Base-by-base conservation (phyloP, 73 alveolate genomes). In the Durusdinium trenchii region DNA sequence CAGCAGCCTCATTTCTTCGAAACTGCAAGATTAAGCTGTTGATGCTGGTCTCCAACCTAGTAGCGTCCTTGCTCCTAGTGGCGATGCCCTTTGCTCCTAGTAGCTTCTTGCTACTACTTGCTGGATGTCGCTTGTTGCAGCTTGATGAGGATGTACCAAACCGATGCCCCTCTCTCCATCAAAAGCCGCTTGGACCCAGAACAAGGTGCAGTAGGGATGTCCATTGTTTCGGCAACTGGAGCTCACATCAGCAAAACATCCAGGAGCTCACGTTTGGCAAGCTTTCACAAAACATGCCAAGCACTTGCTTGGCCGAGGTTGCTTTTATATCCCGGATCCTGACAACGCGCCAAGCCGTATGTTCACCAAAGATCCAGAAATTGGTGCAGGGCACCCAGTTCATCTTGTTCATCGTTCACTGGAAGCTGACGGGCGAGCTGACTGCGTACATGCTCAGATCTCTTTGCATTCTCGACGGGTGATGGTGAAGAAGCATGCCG, bases 81-180 rank as follows among this genome's bases (percentile, higher is more conserved):
- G 28, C 30, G 52, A 36, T 36, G 5, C 47, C 51, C 30, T 9
- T 36, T 36, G 84, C 51, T 6, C 52, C 84, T 38, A n/a, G n/a
- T n/a, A n/a, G n/a, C n/a, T n/a, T n/a, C n/a, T n/a, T n/a, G n/a
- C n/a, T n/a, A n/a, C n/a, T n/a, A n/a, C n/a, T n/a, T n/a, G n/a
- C 30, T 60, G 73, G 18, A 32, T 60, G n/a, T 32, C 40, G 84
- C 6, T 7, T 7, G n/a, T 73, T 35, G 51, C 30, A 12, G 14
- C 52, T 51, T 1, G 9, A 42, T 98, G 51, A 95, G 99, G 91
- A 99, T 97, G 99, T 99, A 99, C 87, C 92, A 99, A 57, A 99
- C 99, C 42, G 99, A 99, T 46, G 99, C 99, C 6, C 99, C 99
- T 26, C 99, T 99, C 26, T 90, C 99, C 40, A 99, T 99, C 99